Base-by-base conservation (phyloP, 2,329 filamentous ascomycete genomes). In the Pyricularia grisea region DNA sequence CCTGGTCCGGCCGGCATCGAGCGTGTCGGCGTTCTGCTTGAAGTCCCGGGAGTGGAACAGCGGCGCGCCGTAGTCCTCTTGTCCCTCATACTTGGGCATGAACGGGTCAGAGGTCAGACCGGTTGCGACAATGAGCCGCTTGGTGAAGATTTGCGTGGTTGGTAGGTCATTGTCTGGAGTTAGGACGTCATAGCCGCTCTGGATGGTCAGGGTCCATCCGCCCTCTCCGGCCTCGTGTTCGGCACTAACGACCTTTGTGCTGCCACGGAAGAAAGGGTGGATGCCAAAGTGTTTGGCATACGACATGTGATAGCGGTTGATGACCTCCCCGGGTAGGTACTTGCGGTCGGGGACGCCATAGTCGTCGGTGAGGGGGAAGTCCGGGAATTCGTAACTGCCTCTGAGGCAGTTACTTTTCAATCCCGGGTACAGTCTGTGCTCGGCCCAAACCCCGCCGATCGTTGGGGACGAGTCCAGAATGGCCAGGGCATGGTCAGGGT, bases 331-430 rank as follows among this genome's bases (percentile, higher is more conserved):
- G 0, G 84, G 79, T 10, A 87, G 83, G 71, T 85, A 80, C 71
- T 84, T 73, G 2, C 80, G 80, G 0, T 78, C 75, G 64, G 80
- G 75, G 30, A 87, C 77, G 0, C 80, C 80, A 72, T 85, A 89
- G 0, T 78, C 81, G 25, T 83, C 82, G 9, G 79, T 77, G 87
- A 94, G 90, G 23, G 90, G 89, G 70, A 91, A 92, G 73, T 92
- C 91, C 0, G 87, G 87, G 73, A 86, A 93, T 76, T 94, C 90
- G 72, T 89, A 92, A 0, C 87, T 90, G 2, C 91, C 90, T 12
- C 89, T 76, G 75, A 92, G 84, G 74, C 93, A 93, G 77, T 94
- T 94, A 68, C 86, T 88, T 73, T 88, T 90, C 66, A 94, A 82
- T 1, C 87, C 88, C 0, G 88, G 85, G 75, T 93, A 90, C 0